Evolutionary conservation across 805 yeast species (phyloP).

Genomic region (Teunomyces kruisii): DNA sequence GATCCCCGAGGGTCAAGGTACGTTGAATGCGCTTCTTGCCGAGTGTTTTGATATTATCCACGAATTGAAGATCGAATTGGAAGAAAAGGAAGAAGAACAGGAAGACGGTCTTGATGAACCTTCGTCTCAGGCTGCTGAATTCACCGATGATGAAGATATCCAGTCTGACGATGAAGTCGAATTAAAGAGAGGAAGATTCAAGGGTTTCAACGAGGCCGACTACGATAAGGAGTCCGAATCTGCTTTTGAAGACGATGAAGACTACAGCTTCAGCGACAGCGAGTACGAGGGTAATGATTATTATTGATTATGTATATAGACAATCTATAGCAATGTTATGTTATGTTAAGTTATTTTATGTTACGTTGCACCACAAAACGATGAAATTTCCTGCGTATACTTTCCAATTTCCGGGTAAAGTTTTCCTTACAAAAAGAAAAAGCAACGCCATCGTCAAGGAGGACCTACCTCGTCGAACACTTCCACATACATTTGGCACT

Average conservation of each 20-base stretch:
- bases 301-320: conserved; percentile 21
- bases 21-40: conserved; percentile 84
- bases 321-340: neutral
- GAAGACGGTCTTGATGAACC: conserved; percentile 7
- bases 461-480: neutral
- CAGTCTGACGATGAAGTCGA: conserved; percentile 46
- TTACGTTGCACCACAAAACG: neutral
- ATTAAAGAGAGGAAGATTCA: conserved; percentile 40
- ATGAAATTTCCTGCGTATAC: neutral
- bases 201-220: conserved; percentile 47
- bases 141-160: conserved; percentile 18
- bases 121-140: neutral
- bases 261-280: conserved; percentile 22
- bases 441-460: conserved; percentile 5
- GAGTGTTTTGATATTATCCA: conserved; percentile 94
- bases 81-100: conserved; percentile 51
- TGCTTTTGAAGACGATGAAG: conserved; percentile 24
- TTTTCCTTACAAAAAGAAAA: neutral
- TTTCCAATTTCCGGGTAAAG: conserved; percentile 1
- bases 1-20: conserved; percentile 97
- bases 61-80: conserved; percentile 84
- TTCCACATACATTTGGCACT: neutral
- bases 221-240: conserved; percentile 41
- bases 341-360: neutral
- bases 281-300: conserved; percentile 45